These are phyloP conservation scores for Durotheca rogersii DNA, from an alignment of 495 filamentous ascomycete species.

Conservation along the genomic window DNA sequence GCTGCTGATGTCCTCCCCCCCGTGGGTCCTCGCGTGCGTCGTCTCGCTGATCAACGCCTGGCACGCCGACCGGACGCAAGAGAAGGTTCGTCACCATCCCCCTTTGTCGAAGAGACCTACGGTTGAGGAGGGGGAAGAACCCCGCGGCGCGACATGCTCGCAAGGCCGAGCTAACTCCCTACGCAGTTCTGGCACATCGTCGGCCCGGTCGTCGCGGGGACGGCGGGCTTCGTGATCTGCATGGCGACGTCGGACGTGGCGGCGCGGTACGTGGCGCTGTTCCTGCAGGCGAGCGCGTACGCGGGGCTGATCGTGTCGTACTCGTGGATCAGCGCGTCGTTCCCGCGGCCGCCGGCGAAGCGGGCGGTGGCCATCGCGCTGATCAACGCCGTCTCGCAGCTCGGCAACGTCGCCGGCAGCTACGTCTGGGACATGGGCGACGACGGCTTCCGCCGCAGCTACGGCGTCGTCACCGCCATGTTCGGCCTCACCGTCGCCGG, in stretches of 20 bases:
- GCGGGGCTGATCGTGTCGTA: constrained; percentile 71
- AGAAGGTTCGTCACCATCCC: constrained; percentile 42
- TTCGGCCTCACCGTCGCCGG: constrained; percentile 56
- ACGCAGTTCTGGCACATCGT: constrained; percentile 68
- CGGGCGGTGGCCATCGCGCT: constrained; percentile 73
- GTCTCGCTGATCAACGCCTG: constrained; percentile 69
- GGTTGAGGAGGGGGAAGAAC: not conserved
- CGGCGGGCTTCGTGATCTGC: constrained; percentile 71
- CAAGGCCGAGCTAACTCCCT: constrained; percentile 2
- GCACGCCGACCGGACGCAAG: constrained; percentile 72
- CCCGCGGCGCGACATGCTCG: not conserved
- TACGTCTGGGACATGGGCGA: constrained; percentile 66
- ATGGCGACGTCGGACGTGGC: constrained; percentile 64
- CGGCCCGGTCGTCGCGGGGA: constrained; percentile 63
- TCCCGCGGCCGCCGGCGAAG: constrained; percentile 76
- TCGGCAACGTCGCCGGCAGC: constrained; percentile 68
- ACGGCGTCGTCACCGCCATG: constrained; percentile 63
- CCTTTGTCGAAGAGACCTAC: too few species aligned
- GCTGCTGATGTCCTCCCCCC: constrained; percentile 72
- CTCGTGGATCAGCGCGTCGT: constrained; percentile 72
- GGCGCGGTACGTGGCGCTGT: constrained; percentile 72
- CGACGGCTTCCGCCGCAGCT: constrained; percentile 43
- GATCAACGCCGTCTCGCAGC: constrained; percentile 76
- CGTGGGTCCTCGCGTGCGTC: constrained; percentile 68
- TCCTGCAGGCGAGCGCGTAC: constrained; percentile 64